Evolutionary conservation across 2,329 filamentous ascomycete genomes (phyloP).

Genomic region (Thermochaetoides dissita): DNA sequence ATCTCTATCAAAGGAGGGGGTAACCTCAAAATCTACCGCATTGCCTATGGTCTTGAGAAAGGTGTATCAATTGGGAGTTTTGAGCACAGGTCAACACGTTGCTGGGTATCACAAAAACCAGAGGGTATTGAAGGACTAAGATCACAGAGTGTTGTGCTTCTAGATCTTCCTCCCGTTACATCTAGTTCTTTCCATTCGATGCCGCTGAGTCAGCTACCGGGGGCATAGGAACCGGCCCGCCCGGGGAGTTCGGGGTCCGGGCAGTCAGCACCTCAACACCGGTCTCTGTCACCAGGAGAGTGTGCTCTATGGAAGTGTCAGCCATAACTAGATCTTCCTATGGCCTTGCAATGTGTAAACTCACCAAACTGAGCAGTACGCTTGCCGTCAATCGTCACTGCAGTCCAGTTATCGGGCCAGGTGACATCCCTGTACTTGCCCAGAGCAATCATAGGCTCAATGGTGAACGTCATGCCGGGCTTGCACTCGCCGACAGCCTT

Average conservation of each 20-base stretch:
- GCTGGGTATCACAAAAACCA: slow-evolving; percentile 1
- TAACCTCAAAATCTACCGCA: no score
- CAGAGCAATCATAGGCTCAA: slow-evolving; percentile 94
- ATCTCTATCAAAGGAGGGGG: no score
- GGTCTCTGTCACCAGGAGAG: slow-evolving; percentile 67
- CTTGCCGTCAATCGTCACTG: slow-evolving; percentile 79
- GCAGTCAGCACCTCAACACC: slow-evolving; percentile 76
- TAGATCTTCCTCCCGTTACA: slow-evolving; percentile 21
- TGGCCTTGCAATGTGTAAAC: slow-evolving; percentile 18
- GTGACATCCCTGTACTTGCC: slow-evolving; percentile 86
- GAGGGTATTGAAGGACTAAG: no score
- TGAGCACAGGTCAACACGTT: neutral
- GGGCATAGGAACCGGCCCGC: slow-evolving; percentile 54
- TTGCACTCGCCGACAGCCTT: slow-evolving; percentile 92
- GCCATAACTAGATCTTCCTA: neutral
- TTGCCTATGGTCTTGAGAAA: no score
- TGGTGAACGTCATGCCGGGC: slow-evolving; percentile 96
- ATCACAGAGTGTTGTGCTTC: no score
- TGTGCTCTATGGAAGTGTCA: slow-evolving; percentile 47
- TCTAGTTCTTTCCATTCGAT: slow-evolving; percentile 2
- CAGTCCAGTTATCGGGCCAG: slow-evolving; percentile 99
- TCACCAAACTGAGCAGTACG: slow-evolving; percentile 83
- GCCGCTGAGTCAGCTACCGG: neutral
- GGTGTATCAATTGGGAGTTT: neutral
- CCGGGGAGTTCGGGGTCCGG: slow-evolving; percentile 56